A percentile compares a stretch with the other conserved stretches of the same genome.
These are phyloP conservation scores for Biscogniauxia sp. DNA, from an alignment of 2,329 filamentous ascomycete genomes.

Conservation along the genomic window DNA sequence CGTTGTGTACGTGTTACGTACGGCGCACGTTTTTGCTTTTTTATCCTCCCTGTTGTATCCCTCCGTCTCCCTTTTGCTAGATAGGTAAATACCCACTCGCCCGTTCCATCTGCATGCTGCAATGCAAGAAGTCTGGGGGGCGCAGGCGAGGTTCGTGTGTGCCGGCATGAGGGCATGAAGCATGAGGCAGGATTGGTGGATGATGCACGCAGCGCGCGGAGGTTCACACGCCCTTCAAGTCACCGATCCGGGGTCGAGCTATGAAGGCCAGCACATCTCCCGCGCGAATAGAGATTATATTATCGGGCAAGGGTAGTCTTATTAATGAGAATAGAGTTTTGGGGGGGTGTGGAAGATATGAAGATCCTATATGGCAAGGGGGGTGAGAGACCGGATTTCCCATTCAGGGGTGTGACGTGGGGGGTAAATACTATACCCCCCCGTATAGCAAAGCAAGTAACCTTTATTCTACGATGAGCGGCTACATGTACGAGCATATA, in stretches of 20 bases:
- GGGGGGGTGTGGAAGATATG: neutral
- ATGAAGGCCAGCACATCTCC: neutral
- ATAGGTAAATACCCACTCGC: neutral
- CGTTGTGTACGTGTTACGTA: neutral
- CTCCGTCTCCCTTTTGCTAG: neutral
- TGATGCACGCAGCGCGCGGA: neutral
- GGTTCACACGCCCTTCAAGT: neutral
- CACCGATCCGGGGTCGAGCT: neutral
- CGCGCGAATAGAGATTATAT: neutral
- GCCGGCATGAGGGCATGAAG: neutral
- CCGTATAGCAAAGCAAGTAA: neutral
- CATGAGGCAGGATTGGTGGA: neutral
- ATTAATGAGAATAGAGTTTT: neutral
- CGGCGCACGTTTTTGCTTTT: too few relatives aligned
- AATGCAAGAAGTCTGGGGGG: neutral
- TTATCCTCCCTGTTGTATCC: neutral
- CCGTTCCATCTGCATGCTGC: neutral
- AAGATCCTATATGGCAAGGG: neutral
- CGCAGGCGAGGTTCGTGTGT: neutral
- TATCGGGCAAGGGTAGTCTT: neutral
- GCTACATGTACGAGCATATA: neutral
- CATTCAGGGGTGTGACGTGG: neutral
- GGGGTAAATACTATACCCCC: neutral
- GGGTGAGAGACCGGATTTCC: neutral
- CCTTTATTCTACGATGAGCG: neutral